Conservation (phyloP, 2,329 filamentous ascomycete species). For the Fusarium multiceps region DNA sequence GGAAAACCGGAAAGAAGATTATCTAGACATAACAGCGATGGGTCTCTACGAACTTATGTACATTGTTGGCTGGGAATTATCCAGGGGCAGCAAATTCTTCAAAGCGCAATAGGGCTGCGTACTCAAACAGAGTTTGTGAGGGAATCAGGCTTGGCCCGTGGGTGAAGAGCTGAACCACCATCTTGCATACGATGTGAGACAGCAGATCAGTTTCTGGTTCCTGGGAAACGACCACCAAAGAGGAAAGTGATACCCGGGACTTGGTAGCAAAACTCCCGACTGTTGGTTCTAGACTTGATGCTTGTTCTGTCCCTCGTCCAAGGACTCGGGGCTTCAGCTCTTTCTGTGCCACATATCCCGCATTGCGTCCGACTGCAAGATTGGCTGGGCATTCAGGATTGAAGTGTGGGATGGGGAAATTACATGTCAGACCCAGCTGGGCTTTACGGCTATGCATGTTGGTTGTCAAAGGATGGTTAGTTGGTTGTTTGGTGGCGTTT, state of each 20-base stretch:
- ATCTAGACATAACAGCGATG: background rate
- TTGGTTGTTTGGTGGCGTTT: background rate
- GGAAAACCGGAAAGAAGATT: background rate
- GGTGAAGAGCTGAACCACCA: conserved; percentile 31
- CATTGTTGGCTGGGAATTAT: background rate
- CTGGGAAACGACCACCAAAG: conserved; percentile 8
- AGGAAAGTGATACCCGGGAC: conserved; percentile 14
- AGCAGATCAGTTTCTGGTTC: conserved; percentile 10
- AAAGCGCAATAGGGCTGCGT: background rate
- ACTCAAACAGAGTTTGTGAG: conserved; percentile 21
- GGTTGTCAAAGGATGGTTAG: background rate
- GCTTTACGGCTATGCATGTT: conserved; percentile 2
- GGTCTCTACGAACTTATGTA: conserved; percentile 23
- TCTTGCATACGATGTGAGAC: background rate
- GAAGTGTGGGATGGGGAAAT: background rate
- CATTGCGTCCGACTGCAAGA: background rate
- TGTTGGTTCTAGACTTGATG: conserved; percentile 10
- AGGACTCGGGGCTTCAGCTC: conserved; percentile 12
- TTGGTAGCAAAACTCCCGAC: background rate
- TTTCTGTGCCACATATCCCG: conserved; percentile 12
- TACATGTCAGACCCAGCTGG: background rate
- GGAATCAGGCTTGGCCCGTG: conserved; percentile 6
- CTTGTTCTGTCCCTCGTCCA: conserved; percentile 5
- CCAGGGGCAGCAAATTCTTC: conserved; percentile 16
- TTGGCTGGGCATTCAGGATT: background rate